Conservation (phyloP, 2,329 filamentous ascomycete genomes). For the Cercospora sp. region DNA sequence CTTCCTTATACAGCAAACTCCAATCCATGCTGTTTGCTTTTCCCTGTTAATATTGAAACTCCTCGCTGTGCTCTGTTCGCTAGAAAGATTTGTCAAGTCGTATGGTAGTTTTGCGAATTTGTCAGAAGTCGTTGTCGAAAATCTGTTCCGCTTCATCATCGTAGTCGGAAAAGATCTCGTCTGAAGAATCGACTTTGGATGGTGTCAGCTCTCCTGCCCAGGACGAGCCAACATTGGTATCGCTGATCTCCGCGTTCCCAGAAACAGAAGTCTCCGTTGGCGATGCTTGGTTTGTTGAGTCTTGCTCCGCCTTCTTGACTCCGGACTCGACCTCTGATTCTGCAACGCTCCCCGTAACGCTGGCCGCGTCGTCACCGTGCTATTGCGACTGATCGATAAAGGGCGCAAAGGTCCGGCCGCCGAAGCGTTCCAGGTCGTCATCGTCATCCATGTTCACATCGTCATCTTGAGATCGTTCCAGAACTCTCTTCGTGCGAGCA, state of each 20-base stretch:
- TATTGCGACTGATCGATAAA: conserved; percentile 31
- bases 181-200: background rate
- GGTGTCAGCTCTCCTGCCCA: background rate
- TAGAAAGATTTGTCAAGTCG: background rate
- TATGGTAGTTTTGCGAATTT: background rate
- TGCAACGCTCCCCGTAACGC: too few species aligned
- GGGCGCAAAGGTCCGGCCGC: conserved; percentile 37
- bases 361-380: background rate
- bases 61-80: background rate
- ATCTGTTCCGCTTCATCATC: background rate
- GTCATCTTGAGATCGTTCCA: conserved; percentile 35
- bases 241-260: background rate
- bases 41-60: background rate
- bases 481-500: conserved; percentile 27
- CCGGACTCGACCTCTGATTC: background rate
- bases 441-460: conserved; percentile 35
- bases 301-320: background rate
- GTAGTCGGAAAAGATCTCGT: background rate
- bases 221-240: background rate
- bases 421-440: conserved; percentile 39
- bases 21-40: background rate
- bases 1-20: background rate
- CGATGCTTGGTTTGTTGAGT: background rate
- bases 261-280: background rate
- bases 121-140: background rate